Base-by-base conservation (phyloP, 2,329 filamentous ascomycete genomes). In the Hortaea werneckii region DNA sequence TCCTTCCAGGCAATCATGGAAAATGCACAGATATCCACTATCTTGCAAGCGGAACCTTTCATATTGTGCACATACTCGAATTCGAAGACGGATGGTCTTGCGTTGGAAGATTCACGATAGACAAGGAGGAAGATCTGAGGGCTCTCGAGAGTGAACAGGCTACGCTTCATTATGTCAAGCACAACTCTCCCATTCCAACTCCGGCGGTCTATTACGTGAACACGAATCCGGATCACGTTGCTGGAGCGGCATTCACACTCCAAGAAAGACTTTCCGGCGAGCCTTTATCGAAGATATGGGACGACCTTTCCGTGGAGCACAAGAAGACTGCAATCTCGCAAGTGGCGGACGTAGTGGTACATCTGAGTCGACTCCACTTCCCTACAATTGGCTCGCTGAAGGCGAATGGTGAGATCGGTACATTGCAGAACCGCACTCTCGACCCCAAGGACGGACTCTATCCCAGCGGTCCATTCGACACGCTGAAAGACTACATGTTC, bases 51-150 rank as follows among this genome's bases (percentile, higher is more conserved):
- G 50, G 50, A 4, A 13, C 20, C 8, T 39, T n/a, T 13, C 37
- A 39, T 20, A 13, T n/a, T 8, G 13, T 39, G 8, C 13, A 13
- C 37, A 10, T 26, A 8, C 13, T 39, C 11, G 10, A 39, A 8
- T 39, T 39, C 37, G 47, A 46, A 13, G 53, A 55, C 39, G 51
- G 48, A 4, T 54, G 48, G 43, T 43, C 20, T 20, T 52, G 50
- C 41, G 46, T 52, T 12, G 51, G 37, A 6, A 46, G 52, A 3
- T 52, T 51, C 43, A 46, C 45, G 1, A 37, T 49, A 28, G 41
- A 51, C 28, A 40, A 26, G 20, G 9, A 37, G 1, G 43, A 50
- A 37, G 11, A 28, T 9, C 13, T 46, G 4, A 12, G 10, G 6
- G 41, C 44, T 11, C 38, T 29, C 6, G 53, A 53, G 34, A 50